These are phyloP conservation scores for Suhomyces pyralidae DNA, from an alignment of 805 yeast species.

Conservation along the genomic window DNA sequence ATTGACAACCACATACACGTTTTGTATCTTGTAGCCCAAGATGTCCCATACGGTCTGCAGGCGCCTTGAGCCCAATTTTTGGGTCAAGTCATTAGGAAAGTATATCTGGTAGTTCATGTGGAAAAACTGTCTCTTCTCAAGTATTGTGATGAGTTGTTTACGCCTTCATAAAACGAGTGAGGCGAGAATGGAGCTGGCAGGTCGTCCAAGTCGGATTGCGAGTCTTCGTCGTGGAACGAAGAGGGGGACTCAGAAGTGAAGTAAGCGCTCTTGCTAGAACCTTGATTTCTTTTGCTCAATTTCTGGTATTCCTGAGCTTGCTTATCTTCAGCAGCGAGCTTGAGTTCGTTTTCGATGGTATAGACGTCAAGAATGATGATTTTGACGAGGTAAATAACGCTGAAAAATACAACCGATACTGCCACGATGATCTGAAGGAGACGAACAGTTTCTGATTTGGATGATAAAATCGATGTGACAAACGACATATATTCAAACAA, in stretches of 20 bases:
- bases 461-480: background rate
- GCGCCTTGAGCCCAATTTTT: background rate
- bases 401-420: background rate
- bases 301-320: background rate
- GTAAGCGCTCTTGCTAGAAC: background rate
- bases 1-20: conserved; percentile 14
- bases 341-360: conserved; percentile 1
- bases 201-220: conserved; percentile 7
- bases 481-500: background rate
- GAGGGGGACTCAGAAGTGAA: background rate
- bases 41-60: conserved; percentile 4
- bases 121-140: conserved; percentile 41
- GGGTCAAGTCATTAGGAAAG: conserved; percentile 32
- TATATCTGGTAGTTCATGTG: conserved; percentile 29
- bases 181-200: conserved; percentile 1
- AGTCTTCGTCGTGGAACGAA: background rate
- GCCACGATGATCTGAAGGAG: background rate
- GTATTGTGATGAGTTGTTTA: conserved; percentile 43
- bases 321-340: conserved; percentile 1
- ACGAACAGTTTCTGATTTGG: background rate
- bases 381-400: background rate
- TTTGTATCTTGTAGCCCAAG: conserved; percentile 24
- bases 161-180: conserved; percentile 19
- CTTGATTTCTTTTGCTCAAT: background rate
- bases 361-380: conserved; percentile 4